These are phyloP conservation scores for Plenodomus biglobosus DNA, from an alignment of 2,329 filamentous ascomycete genomes.

Conservation along the genomic window DNA sequence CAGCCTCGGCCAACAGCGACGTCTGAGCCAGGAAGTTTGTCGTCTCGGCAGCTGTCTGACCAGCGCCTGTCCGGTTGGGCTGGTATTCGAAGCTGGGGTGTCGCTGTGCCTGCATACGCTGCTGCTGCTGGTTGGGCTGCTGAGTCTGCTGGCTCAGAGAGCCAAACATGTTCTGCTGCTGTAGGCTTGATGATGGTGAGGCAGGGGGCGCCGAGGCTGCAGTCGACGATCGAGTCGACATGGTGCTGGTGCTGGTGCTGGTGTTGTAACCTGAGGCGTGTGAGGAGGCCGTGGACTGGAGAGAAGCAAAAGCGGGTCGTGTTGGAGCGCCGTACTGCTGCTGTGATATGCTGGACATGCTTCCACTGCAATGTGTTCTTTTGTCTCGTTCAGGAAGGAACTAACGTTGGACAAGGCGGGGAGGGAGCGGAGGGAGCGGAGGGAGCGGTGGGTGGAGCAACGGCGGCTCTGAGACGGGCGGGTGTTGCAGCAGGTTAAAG, in stretches of 20 bases:
- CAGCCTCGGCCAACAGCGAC: constrained; percentile 85
- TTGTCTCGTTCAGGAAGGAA: background rate
- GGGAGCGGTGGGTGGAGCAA: constrained; percentile 1
- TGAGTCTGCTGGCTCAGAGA: constrained; percentile 28
- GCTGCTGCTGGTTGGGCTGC: constrained; percentile 34
- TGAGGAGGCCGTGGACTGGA: constrained; percentile 34
- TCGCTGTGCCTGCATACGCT: constrained; percentile 30
- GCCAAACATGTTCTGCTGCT: constrained; percentile 38
- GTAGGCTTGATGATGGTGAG: constrained; percentile 39
- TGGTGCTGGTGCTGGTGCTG: constrained; percentile 47
- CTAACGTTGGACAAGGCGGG: constrained; percentile 1
- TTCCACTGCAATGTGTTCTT: constrained; percentile 1
- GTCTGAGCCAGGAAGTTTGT: constrained; percentile 75
- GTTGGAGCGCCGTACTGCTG: constrained; percentile 20
- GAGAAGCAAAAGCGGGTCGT: constrained; percentile 41
- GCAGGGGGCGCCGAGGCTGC: constrained; percentile 38
- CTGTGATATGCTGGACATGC: constrained; percentile 26
- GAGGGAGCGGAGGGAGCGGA: constrained; percentile 1
- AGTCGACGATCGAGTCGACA: constrained; percentile 37
- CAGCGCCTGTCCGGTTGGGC: constrained; percentile 39
- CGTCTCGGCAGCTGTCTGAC: constrained; percentile 49
- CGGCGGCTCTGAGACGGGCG: constrained; percentile 9
- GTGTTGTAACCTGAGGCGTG: constrained; percentile 46
- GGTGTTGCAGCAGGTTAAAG: constrained; percentile 20
- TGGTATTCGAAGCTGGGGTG: constrained; percentile 38